Conservation (phyloP, 768 basidiomycete genomes). For the Leucosporidium scottii region DNA sequence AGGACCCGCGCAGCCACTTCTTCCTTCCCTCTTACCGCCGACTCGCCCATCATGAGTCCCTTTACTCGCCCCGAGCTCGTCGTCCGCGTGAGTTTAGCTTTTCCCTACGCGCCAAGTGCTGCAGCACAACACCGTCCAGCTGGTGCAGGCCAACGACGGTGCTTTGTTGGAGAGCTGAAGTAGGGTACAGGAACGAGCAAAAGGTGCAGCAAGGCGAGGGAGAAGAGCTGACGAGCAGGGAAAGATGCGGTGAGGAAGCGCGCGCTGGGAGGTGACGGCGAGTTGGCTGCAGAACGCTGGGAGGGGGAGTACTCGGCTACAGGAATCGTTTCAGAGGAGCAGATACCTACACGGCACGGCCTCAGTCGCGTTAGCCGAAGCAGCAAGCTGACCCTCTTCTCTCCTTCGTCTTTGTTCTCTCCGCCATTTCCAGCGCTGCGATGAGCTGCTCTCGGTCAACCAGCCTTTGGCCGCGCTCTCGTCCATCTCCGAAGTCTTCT, state of each 20-base stretch:
- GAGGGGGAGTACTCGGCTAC: not conserved
- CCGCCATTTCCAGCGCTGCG: constrained; percentile 44
- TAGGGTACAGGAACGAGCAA: not conserved
- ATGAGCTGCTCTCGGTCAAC: constrained; percentile 84
- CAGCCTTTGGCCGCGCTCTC: constrained; percentile 85
- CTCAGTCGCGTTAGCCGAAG: not conserved
- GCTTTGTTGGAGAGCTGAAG: not conserved
- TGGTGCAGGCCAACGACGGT: not conserved
- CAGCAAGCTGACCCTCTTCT: not conserved
- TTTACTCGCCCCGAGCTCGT: constrained; percentile 25
- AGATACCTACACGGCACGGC: not conserved
- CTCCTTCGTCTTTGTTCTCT: not conserved
- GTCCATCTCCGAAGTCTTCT: constrained; percentile 79
- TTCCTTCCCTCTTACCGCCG: not conserved
- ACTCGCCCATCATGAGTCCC: not conserved
- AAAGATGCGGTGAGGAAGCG: not conserved
- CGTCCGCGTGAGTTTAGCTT: constrained; percentile 10
- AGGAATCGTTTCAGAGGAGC: not conserved
- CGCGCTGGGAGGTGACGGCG: not conserved
- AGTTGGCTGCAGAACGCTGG: not conserved
- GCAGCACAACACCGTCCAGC: constrained; percentile 2
- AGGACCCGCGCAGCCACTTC: not conserved
- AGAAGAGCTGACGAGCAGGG: not conserved
- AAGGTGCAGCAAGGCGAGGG: too few relatives aligned
- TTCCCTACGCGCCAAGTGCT: not conserved